Conservation (phyloP, 2,329 filamentous ascomycete species). For the Claviceps sp. region DNA sequence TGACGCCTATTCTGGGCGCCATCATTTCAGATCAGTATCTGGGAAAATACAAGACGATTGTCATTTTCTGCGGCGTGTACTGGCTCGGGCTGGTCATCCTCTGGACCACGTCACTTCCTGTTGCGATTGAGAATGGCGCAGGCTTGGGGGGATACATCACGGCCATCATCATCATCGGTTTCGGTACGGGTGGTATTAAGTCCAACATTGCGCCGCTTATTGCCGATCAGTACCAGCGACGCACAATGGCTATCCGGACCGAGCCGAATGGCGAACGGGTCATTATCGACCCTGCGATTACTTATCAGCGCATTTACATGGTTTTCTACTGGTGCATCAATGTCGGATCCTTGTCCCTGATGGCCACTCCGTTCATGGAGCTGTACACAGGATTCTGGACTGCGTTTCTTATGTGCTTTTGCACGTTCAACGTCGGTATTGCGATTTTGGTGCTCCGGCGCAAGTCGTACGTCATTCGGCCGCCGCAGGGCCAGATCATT, state of each 20-base stretch:
- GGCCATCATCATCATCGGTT: constrained; percentile 47
- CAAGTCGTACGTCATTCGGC: constrained; percentile 37
- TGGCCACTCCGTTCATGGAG: constrained; percentile 58
- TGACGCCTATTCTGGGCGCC: constrained; percentile 34
- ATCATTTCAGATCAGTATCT: constrained; percentile 45
- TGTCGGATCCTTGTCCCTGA: constrained; percentile 52
- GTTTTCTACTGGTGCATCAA: constrained; percentile 67
- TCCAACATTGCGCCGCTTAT: constrained; percentile 46
- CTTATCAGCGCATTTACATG: constrained; percentile 57
- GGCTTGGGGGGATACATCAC: constrained; percentile 38
- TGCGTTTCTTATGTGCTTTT: constrained; percentile 43
- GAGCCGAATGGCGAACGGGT: constrained; percentile 41
- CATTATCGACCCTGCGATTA: constrained; percentile 53
- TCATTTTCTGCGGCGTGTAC: constrained; percentile 44
- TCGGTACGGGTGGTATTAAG: constrained; percentile 59
- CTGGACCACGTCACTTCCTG: constrained; percentile 34
- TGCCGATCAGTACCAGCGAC: constrained; percentile 52
- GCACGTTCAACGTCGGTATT: constrained; percentile 50
- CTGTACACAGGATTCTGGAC: constrained; percentile 54
- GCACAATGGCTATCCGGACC: constrained; percentile 33
- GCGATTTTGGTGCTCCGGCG: constrained; percentile 33
- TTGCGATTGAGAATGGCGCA: constrained; percentile 22
- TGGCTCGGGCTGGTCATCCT: constrained; percentile 42
- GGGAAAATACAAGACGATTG: constrained; percentile 49
- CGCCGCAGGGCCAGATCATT: constrained; percentile 48